Conservation (phyloP, 345 rosid species). For the Hibiscus tridactylites region DNA sequence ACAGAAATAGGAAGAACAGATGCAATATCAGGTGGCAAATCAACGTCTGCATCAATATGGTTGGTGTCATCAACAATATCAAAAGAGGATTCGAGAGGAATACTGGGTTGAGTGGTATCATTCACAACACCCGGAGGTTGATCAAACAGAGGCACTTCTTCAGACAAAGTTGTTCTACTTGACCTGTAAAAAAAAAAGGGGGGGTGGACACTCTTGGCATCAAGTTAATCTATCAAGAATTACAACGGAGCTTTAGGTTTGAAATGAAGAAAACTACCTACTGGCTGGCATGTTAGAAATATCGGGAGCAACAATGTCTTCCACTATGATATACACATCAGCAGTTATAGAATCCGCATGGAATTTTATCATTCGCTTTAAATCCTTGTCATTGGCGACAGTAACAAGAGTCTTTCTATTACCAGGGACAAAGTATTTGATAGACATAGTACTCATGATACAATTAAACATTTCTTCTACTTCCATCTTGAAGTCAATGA, state of each 20-base stretch:
- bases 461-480: conserved; percentile 60
- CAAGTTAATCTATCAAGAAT: background rate
- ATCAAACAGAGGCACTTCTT: conserved; percentile 29
- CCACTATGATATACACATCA: conserved; percentile 57
- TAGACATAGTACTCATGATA: conserved; percentile 30
- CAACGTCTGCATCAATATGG: conserved; percentile 23
- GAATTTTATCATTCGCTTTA: conserved; percentile 56
- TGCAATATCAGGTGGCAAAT: conserved; percentile 35
- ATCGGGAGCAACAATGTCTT: conserved; percentile 45
- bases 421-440: conserved; percentile 84
- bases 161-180: conserved; percentile 39
- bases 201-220: background rate
- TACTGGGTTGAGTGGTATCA: conserved; percentile 16
- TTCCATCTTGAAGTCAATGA: conserved; percentile 49
- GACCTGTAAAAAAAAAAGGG: background rate
- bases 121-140: conserved; percentile 31
- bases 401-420: conserved; percentile 77
- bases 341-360: conserved; percentile 44
- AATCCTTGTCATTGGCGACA: conserved; percentile 60
- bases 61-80: conserved; percentile 34
- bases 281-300: conserved; percentile 79
- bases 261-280: conserved; percentile 42
- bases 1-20: conserved; percentile 35
- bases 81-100: conserved; percentile 27
- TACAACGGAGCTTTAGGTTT: background rate